phyloP scores from a whole-genome alignment of 371 early-diverging fungal genomes.

The Mycotypha africana region DNA sequence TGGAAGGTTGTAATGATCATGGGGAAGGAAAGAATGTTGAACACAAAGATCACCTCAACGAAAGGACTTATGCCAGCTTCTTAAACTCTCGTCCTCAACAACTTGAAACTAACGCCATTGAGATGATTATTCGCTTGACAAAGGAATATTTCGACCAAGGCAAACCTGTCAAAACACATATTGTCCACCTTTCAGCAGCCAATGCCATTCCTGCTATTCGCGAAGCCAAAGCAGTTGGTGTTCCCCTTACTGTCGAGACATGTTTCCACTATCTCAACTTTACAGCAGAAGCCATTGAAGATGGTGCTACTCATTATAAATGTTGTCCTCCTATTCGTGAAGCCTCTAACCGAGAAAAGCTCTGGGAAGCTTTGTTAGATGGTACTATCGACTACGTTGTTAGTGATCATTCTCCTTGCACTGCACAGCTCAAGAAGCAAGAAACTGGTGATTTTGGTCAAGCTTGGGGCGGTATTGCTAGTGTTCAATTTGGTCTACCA shows the following conservation, averaged over 20 bases:
- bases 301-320: slow-evolving; percentile 77
- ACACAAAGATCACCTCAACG: slow-evolving; percentile 2
- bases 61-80: slow-evolving; percentile 59
- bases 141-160: slow-evolving; percentile 51
- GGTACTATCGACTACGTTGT: slow-evolving; percentile 82
- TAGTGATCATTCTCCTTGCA: slow-evolving; percentile 82
- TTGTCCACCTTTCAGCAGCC: slow-evolving; percentile 78
- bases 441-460: slow-evolving; percentile 68
- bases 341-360: slow-evolving; percentile 58
- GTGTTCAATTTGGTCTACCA: slow-evolving; percentile 77
- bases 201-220: slow-evolving; percentile 70
- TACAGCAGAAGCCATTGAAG: slow-evolving; percentile 62
- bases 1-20: slow-evolving; percentile 47
- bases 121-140: slow-evolving; percentile 64
- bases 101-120: slow-evolving; percentile 70
- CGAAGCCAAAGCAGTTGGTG: slow-evolving; percentile 64
- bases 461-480: slow-evolving; percentile 85
- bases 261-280: slow-evolving; percentile 79
- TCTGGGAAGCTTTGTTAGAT: slow-evolving; percentile 74
- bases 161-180: slow-evolving; percentile 68
- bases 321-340: slow-evolving; percentile 86
- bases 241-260: slow-evolving; percentile 75
- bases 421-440: slow-evolving; percentile 66
- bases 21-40: slow-evolving; percentile 1
- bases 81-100: slow-evolving; percentile 64